phyloP scores from a whole-genome alignment of 371 early-diverging fungal species.

The Gilbertella persicaria region DNA sequence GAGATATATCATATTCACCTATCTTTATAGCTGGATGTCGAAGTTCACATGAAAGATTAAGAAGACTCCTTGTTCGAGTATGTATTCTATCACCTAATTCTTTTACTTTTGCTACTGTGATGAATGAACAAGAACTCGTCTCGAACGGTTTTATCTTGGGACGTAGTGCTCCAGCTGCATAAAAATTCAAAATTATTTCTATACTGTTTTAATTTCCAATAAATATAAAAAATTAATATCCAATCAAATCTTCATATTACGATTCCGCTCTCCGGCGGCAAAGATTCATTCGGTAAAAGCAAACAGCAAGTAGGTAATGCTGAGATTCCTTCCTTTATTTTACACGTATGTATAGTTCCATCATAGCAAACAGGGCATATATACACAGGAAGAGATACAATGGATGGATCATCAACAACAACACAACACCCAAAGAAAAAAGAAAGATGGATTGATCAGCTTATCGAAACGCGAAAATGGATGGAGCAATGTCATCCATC shows the following conservation, averaged over 20 bases:
- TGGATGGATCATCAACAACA: too few species aligned
- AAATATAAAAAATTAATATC: too few species aligned
- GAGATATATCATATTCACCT: background rate
- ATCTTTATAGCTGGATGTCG: constrained; percentile 52
- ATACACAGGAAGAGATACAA: background rate
- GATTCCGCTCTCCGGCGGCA: background rate
- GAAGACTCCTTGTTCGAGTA: constrained; percentile 49
- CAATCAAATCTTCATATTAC: too few species aligned
- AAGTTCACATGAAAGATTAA: constrained; percentile 55
- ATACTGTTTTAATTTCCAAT: background rate
- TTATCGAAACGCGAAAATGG: too few species aligned
- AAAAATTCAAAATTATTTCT: constrained; percentile 9
- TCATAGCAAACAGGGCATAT: background rate
- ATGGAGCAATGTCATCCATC: too few species aligned
- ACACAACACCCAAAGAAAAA: background rate
- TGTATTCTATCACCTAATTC: constrained; percentile 43
- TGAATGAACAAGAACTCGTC: constrained; percentile 37
- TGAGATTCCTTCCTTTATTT: constrained; percentile 30
- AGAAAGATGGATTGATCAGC: background rate
- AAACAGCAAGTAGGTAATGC: constrained; percentile 10
- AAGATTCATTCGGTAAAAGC: constrained; percentile 16
- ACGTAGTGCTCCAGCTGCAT: constrained; percentile 57
- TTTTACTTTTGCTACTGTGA: constrained; percentile 19
- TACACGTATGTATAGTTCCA: constrained; percentile 26
- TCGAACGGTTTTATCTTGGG: constrained; percentile 45